These are phyloP conservation scores for Epichloe gansuensis DNA, from an alignment of 2,329 filamentous ascomycete genomes.

Conservation along the genomic window DNA sequence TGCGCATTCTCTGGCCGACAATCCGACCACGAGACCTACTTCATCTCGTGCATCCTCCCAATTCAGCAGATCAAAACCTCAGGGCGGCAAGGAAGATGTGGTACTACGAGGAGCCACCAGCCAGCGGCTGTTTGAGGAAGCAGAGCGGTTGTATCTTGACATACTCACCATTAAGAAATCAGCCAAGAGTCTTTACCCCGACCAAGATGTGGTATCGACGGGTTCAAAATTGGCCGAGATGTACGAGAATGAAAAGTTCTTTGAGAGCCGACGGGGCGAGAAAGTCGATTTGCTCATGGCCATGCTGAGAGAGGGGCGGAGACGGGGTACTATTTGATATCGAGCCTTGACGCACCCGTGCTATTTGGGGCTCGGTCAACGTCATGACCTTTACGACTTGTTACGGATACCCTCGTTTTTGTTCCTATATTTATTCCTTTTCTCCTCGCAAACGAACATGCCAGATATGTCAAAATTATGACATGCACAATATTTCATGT, in stretches of 20 bases:
- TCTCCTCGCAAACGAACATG: no score
- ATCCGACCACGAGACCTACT: not conserved
- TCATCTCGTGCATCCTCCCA: not conserved
- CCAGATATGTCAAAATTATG: no score
- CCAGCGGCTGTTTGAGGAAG: conserved; percentile 10
- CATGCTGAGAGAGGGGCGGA: conserved; percentile 8
- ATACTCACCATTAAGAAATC: conserved; percentile 12
- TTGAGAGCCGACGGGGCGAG: conserved; percentile 10
- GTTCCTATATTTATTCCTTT: no score
- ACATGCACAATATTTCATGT: no score
- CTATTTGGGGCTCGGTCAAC: not conserved
- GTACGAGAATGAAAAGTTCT: conserved; percentile 17
- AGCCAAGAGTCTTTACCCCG: conserved; percentile 13
- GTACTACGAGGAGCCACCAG: conserved; percentile 7
- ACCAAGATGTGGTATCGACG: conserved; percentile 12
- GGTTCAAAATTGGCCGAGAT: conserved; percentile 16
- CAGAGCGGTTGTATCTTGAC: conserved; percentile 16
- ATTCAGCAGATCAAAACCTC: not conserved
- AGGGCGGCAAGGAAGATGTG: conserved; percentile 2
- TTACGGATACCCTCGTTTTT: not conserved
- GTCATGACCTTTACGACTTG: not conserved
- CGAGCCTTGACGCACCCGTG: not conserved
- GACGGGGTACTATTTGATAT: conserved; percentile 7
- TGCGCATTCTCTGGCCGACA: not conserved
- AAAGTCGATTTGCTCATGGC: conserved; percentile 7